Evolutionary conservation across 2,329 filamentous ascomycete species (phyloP).

Genomic region (Penicillium crustosum): DNA sequence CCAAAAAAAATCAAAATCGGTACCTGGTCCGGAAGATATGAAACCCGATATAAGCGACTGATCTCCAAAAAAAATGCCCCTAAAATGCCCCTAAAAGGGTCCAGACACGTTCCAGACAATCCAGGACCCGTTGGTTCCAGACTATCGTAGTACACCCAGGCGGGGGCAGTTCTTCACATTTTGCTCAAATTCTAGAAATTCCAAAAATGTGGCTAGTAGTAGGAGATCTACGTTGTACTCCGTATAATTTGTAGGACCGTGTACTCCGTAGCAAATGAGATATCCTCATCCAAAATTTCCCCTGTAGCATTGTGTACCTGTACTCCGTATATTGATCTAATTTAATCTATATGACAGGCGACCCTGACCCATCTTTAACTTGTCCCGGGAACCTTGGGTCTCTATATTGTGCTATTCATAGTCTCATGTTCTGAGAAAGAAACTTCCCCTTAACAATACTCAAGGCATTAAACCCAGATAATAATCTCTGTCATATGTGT

Average conservation of each 20-base stretch:
- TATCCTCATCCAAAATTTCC: too few species aligned
- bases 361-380: slow-evolving; percentile 13
- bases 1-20: background rate
- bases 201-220: background rate
- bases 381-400: slow-evolving; percentile 20
- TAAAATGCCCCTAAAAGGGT: slow-evolving; percentile 10
- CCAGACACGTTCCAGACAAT: slow-evolving; percentile 12
- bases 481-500: slow-evolving; percentile 8
- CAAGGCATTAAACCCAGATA: background rate
- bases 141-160: background rate
- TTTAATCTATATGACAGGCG: slow-evolving; percentile 10
- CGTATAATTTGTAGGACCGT: background rate
- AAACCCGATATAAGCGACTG: slow-evolving; percentile 5
- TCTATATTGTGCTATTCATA: slow-evolving; percentile 9
- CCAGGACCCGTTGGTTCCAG: slow-evolving; percentile 8
- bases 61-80: background rate
- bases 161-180: background rate
- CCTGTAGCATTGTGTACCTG: background rate
- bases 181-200: slow-evolving; percentile 1
- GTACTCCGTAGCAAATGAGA: too few species aligned
- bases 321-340: background rate
- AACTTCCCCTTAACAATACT: background rate
- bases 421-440: background rate
- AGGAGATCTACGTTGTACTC: background rate
- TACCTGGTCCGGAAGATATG: slow-evolving; percentile 5